Evolutionary conservation across 768 basidiomycete genomes (phyloP).

Genomic region (Amanita phalloides): DNA sequence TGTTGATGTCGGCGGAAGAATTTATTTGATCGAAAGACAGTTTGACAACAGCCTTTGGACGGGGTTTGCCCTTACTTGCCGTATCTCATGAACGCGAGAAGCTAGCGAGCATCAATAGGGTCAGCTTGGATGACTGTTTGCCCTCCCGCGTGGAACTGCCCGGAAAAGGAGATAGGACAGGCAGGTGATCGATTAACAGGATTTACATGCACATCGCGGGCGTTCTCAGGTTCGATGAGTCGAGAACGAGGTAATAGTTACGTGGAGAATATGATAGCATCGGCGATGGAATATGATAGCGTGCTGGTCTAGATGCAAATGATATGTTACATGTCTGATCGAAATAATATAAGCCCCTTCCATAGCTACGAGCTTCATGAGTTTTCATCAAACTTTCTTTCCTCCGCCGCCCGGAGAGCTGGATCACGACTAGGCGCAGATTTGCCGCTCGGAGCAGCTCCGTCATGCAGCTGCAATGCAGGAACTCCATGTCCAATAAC

Average conservation of each 20-base stretch:
- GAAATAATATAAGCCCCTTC: slow-evolving; percentile 1
- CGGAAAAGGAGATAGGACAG: too few relatives aligned
- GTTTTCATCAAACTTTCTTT: background rate
- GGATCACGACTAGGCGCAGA: background rate
- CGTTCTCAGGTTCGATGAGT: too few relatives aligned
- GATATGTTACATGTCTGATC: slow-evolving; percentile 3
- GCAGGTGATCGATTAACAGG: too few relatives aligned
- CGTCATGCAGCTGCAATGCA: background rate
- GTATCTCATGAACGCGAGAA: too few relatives aligned
- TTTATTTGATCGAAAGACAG: too few relatives aligned
- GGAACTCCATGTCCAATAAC: background rate
- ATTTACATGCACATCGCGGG: too few relatives aligned
- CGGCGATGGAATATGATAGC: background rate
- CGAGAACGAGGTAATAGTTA: background rate
- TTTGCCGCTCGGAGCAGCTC: background rate
- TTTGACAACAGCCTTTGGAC: too few relatives aligned
- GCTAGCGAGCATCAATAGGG: too few relatives aligned
- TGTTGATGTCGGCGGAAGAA: background rate
- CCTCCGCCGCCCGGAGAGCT: background rate
- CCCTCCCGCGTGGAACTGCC: too few relatives aligned
- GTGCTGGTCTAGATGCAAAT: background rate
- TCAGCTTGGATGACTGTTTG: too few relatives aligned
- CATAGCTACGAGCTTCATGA: background rate
- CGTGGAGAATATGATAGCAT: background rate
- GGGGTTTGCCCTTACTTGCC: too few relatives aligned